A percentile compares a stretch with the other conserved stretches of the same genome.
phyloP scores from a whole-genome alignment of 1,139 yeast genomes.

The Torulaspora globosa region DNA sequence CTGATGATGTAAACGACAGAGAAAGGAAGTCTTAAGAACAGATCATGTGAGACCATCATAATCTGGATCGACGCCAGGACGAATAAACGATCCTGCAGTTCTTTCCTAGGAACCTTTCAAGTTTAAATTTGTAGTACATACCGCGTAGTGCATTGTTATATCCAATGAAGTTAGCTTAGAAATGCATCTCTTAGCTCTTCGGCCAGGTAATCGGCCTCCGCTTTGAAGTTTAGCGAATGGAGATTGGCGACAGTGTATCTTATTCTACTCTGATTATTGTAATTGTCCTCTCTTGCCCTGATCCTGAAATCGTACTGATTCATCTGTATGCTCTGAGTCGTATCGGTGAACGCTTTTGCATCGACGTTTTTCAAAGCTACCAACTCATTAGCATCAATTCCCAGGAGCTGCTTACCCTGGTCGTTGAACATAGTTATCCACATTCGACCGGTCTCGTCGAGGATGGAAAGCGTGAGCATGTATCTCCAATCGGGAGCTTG shows the following conservation, averaged over 20 bases:
- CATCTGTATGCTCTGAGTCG: constrained; percentile 54
- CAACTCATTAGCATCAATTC: constrained; percentile 66
- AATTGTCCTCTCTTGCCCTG: constrained; percentile 78
- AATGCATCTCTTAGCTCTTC: constrained; percentile 27
- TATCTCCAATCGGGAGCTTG: constrained; percentile 74
- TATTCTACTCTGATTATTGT: constrained; percentile 72
- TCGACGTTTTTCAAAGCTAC: constrained; percentile 49
- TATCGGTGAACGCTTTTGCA: constrained; percentile 46
- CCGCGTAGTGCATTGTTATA: background rate
- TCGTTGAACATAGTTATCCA: constrained; percentile 90
- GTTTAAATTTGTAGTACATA: background rate
- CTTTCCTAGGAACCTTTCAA: background rate
- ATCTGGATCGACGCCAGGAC: background rate
- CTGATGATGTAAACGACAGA: background rate
- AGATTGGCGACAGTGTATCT: constrained; percentile 65
- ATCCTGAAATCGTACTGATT: constrained; percentile 69
- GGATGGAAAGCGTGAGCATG: constrained; percentile 63
- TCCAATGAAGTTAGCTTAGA: background rate
- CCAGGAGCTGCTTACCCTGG: constrained; percentile 67
- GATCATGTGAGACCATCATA: constrained; percentile 3
- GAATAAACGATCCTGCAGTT: background rate
- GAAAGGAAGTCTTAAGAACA: constrained; percentile 5
- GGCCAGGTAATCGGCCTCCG: constrained; percentile 61
- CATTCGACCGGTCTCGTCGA: constrained; percentile 76
- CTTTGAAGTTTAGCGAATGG: constrained; percentile 52